phyloP scores from a whole-genome alignment of 2,329 filamentous ascomycete species.

The Fusarium nelsonii region DNA sequence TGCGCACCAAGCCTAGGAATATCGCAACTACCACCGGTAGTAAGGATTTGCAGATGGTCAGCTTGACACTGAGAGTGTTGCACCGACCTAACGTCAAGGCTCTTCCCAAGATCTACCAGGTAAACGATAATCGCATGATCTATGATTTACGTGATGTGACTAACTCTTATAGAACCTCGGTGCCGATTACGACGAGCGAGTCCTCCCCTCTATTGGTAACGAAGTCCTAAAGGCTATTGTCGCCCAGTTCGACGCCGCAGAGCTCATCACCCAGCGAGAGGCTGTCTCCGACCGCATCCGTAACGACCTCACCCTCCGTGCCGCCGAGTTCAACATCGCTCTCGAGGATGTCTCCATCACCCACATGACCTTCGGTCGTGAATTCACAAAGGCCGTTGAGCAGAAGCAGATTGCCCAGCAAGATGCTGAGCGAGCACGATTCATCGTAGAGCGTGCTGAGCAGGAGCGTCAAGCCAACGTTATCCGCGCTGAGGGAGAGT shows the following conservation, averaged over 20 bases:
- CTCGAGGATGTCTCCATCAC: constrained; percentile 99
- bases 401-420: constrained; percentile 99
- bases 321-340: constrained; percentile 97
- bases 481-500: constrained; percentile 97
- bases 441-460: constrained; percentile 98
- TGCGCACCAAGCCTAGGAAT: constrained; percentile 96
- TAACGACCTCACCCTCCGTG: constrained; percentile 89
- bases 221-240: constrained; percentile 99
- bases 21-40: constrained; percentile 97
- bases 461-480: constrained; percentile 99
- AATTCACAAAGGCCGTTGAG: constrained; percentile 98
- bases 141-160: neutral
- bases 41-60: constrained; percentile 99
- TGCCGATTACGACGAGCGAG: constrained; percentile 97
- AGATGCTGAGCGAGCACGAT: constrained; percentile 95
- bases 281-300: constrained; percentile 96
- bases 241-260: constrained; percentile 97
- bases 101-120: constrained; percentile 98
- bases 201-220: constrained; percentile 98
- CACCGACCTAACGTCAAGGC: constrained; percentile 93
- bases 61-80: constrained; percentile 93
- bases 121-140: constrained; percentile 54
- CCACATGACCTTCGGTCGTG: constrained; percentile 99
- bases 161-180: constrained; percentile 80
- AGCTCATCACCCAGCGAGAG: constrained; percentile 99